A percentile compares a stretch with the other conserved stretches of the same genome.
Conservation (phyloP, 768 basidiomycete species). For the Punctularia strigosozonata region DNA sequence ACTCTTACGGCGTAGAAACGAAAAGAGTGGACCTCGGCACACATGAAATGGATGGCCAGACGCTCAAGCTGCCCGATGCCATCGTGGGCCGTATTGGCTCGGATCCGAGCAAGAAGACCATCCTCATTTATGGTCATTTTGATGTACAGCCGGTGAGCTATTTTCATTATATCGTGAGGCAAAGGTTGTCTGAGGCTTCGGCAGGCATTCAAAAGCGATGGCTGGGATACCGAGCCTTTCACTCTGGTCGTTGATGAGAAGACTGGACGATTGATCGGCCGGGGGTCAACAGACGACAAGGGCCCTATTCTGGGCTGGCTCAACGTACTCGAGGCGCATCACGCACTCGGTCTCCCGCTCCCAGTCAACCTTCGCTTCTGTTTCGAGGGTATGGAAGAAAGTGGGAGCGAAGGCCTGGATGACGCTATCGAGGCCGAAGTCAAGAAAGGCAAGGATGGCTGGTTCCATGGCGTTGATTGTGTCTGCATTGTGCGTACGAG, state of each 20-base stretch:
- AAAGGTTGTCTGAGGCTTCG: not conserved
- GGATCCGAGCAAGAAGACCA: conserved; percentile 85
- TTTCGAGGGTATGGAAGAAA: conserved; percentile 98
- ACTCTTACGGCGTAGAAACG: conserved; percentile 68
- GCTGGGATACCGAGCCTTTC: conserved; percentile 87
- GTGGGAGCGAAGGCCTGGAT: conserved; percentile 83
- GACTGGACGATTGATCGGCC: conserved; percentile 60
- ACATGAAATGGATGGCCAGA: conserved; percentile 62
- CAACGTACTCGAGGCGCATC: conserved; percentile 81
- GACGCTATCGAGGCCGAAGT: conserved; percentile 73
- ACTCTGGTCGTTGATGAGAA: conserved; percentile 43
- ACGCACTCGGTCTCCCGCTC: conserved; percentile 48
- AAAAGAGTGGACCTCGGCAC: conserved; percentile 65
- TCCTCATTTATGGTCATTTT: conserved; percentile 89
- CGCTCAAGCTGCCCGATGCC: conserved; percentile 66
- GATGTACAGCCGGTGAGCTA: conserved; percentile 81
- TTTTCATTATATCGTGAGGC: not conserved
- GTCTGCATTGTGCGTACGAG: conserved; percentile 71
- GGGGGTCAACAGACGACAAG: conserved; percentile 87
- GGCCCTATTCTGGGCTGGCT: conserved; percentile 85
- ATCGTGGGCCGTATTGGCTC: conserved; percentile 75
- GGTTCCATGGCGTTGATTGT: conserved; percentile 82
- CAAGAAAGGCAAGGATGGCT: conserved; percentile 47
- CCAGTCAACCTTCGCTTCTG: conserved; percentile 87
- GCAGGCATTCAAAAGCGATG: conserved; percentile 46